Evolutionary conservation across 2,329 filamentous ascomycete species (phyloP).

Genomic region (Macrophomina pseudophaseolina): DNA sequence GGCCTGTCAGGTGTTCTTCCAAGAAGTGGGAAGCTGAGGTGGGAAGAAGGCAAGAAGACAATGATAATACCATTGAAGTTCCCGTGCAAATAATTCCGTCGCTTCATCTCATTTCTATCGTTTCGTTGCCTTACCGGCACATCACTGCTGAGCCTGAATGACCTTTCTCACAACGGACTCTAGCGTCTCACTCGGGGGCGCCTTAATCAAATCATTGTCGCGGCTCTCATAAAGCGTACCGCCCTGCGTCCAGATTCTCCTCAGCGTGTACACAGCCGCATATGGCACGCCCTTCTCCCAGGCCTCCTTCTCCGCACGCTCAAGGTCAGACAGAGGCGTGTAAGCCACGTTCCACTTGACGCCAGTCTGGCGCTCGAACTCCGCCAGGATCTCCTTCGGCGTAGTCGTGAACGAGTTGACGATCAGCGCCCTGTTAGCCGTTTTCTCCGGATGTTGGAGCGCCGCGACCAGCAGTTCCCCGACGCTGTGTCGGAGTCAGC

Average conservation of each 20-base stretch:
- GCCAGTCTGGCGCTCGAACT: conserved; percentile 70
- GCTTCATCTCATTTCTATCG: neutral
- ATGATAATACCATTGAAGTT: neutral
- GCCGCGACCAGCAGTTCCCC: conserved; percentile 69
- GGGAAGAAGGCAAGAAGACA: too few relatives aligned
- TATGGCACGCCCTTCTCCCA: conserved; percentile 60
- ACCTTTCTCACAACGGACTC: conserved; percentile 1
- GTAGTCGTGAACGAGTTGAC: conserved; percentile 75
- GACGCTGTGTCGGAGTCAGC: conserved; percentile 54
- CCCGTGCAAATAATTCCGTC: neutral
- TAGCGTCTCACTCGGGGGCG: conserved; percentile 10
- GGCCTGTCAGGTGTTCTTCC: too few relatives aligned
- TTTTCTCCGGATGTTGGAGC: conserved; percentile 60
- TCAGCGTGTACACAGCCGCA: conserved; percentile 64
- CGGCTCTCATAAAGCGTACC: conserved; percentile 67
- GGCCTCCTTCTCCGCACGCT: conserved; percentile 61
- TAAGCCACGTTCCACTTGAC: conserved; percentile 61
- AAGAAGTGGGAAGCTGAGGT: too few relatives aligned
- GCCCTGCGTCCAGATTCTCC: conserved; percentile 75
- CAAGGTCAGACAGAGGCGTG: conserved; percentile 60
- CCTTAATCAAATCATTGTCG: conserved; percentile 55
- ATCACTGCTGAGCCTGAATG: conserved; percentile 1
- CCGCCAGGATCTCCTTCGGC: conserved; percentile 65
- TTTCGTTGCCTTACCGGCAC: neutral
- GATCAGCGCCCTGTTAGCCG: conserved; percentile 63